phyloP scores from a whole-genome alignment of 1,284 basidiomycete genomes.

The Ganoderma lingzhi region DNA sequence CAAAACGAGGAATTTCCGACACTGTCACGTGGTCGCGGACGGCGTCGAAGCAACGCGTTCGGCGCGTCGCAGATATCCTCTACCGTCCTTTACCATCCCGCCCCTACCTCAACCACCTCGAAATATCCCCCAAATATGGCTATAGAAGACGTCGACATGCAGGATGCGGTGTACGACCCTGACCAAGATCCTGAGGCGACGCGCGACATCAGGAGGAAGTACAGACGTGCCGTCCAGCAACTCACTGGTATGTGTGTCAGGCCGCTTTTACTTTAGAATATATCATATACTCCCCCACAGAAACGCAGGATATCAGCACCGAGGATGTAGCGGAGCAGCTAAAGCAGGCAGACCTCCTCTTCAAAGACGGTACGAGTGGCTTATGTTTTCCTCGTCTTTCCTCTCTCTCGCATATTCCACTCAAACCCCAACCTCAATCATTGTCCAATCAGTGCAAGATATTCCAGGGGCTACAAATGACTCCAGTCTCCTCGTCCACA shows the following conservation, averaged over 20 bases:
- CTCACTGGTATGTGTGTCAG: slow-evolving; percentile 59
- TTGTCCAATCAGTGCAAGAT: slow-evolving; percentile 64
- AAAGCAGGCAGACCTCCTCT: slow-evolving; percentile 63
- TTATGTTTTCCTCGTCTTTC: background rate
- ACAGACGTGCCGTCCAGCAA: slow-evolving; percentile 68
- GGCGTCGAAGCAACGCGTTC: slow-evolving; percentile 7
- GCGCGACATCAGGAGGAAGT: slow-evolving; percentile 72
- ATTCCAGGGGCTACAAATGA: slow-evolving; percentile 85
- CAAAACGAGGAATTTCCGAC: background rate
- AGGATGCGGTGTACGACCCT: slow-evolving; percentile 65
- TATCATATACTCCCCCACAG: background rate
- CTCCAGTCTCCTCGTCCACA: slow-evolving; percentile 73
- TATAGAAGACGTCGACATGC: slow-evolving; percentile 18
- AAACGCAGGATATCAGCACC: slow-evolving; percentile 58
- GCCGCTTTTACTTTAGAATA: background rate
- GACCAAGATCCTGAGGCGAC: slow-evolving; percentile 82
- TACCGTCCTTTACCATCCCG: too few species aligned
- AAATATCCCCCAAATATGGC: slow-evolving; percentile 12
- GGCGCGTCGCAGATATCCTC: slow-evolving; percentile 1
- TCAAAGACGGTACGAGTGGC: slow-evolving; percentile 58
- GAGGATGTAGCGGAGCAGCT: slow-evolving; percentile 64
- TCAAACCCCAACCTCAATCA: background rate
- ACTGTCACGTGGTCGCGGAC: slow-evolving; percentile 7
- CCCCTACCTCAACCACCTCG: background rate
- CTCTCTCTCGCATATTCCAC: background rate